Percentiles rank a stretch among this genome's conserved stretches.
Evolutionary conservation across 106 monocot species (phyloP).

Genomic region (Allium cepa): DNA sequence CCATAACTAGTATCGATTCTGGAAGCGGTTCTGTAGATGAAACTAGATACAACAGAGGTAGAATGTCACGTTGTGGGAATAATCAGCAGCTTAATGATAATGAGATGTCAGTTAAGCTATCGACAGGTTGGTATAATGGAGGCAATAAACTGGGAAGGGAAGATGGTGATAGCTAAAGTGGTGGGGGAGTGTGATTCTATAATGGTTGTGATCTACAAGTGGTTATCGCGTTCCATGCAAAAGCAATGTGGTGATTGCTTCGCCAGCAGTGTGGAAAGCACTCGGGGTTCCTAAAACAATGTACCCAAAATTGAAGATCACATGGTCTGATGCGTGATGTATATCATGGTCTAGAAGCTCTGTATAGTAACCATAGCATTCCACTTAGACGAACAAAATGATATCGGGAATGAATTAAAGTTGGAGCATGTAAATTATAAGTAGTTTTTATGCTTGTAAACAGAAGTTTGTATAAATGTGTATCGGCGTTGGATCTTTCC

Average conservation of each 20-base stretch:
- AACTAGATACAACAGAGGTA: too few species aligned
- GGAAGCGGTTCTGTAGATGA: too few species aligned
- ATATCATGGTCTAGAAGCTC: too few species aligned
- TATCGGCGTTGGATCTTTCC: too few species aligned
- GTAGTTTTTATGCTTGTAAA: too few species aligned
- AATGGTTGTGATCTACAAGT: not conserved
- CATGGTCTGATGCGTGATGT: conserved; percentile 17
- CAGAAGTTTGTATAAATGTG: too few species aligned
- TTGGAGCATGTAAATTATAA: too few species aligned
- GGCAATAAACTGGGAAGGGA: conserved; percentile 31
- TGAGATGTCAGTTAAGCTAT: conserved; percentile 21
- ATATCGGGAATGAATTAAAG: too few species aligned
- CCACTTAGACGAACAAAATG: too few species aligned
- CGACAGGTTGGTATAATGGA: conserved; percentile 25
- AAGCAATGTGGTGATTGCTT: conserved; percentile 28
- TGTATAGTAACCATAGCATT: too few species aligned
- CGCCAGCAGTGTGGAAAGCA: conserved; percentile 28
- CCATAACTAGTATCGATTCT: too few species aligned
- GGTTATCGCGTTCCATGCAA: conserved; percentile 17
- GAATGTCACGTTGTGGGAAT: not conserved
- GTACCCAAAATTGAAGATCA: not conserved
- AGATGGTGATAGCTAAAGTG: conserved; percentile 23
- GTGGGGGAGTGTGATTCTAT: conserved; percentile 37
- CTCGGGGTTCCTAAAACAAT: conserved; percentile 6
- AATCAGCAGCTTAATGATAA: conserved; percentile 10